Base-by-base conservation (phyloP, 2,329 filamentous ascomycete species). In the Aspergillus ochraceus region DNA sequence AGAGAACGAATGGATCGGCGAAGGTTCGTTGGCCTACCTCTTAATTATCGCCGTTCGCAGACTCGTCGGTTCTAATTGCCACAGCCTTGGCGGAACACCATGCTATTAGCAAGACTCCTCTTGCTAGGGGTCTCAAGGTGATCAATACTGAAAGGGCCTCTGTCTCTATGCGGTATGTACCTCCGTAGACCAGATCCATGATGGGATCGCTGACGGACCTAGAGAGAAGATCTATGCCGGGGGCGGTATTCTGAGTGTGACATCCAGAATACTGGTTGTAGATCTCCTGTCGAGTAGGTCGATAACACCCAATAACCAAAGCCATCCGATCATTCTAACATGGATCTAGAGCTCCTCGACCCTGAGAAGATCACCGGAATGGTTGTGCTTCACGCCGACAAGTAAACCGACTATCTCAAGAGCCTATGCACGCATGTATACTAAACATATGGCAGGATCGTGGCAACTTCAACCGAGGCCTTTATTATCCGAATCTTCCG, bases 1-100 rank as follows among this genome's bases (percentile, higher is more conserved):
- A 60, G 95, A 99, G 73, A 97, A 97, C 85, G 88, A 89, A 58
- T 98, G 94, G 93, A 92, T 99, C 61, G 95, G 95, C 66, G 95
- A 98, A 80, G 78, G 80, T 81, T 71, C 24, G 71, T 29, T 20
- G 52, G 17, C 17, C n/a, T 10, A 52, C 49, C 42, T 52, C 60
- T 54, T 24, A 20, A 20, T 47, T 22, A 45, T 32, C 26, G 32
- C 20, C 36, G 12, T 30, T 19, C 19, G 20, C 14, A 29, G 39
- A 32, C 30, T 17, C 17, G 19, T 19, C 30, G 19, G 36, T 19
- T 6, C 52, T 58, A 52, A 58, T 29, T n/a, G 10, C 22, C 17
- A 50, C 19, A 79, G 91, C 92, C 30, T 81, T 99, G 72, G 95
- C 95, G 24, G 95, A 99, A 78, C 93, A 98, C 79, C 93, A 93